Evolutionary conservation across 192 early-diverging fungal genomes (phyloP).

Genomic region (Backusella sp.): DNA sequence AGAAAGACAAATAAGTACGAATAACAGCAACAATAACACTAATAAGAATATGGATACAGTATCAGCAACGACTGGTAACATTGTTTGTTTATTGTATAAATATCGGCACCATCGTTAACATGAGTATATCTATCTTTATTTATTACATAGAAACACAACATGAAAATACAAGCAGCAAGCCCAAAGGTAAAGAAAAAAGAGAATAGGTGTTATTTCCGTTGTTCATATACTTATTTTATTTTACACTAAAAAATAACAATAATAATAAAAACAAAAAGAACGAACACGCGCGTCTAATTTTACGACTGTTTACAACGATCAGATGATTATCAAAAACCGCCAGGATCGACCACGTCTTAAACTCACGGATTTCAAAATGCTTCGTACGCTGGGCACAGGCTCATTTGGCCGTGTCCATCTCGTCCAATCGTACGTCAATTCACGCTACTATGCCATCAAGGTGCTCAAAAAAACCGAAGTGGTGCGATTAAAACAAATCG

Average conservation of each 20-base stretch:
- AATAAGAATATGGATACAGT: neutral
- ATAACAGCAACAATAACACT: neutral
- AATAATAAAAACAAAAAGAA: slow-evolving; percentile 1
- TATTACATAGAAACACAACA: neutral
- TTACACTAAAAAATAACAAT: slow-evolving; percentile 3
- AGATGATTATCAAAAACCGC: slow-evolving; percentile 30
- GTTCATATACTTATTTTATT: neutral
- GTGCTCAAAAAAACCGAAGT: slow-evolving; percentile 95
- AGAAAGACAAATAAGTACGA: slow-evolving; percentile 2
- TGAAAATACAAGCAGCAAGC: neutral
- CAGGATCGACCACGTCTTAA: slow-evolving; percentile 50
- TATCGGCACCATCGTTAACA: neutral
- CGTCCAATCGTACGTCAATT: slow-evolving; percentile 76
- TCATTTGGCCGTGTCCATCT: slow-evolving; percentile 98
- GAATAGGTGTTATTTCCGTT: no score
- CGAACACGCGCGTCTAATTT: neutral
- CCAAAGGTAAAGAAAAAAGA: neutral
- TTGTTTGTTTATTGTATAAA: neutral
- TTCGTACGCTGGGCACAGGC: slow-evolving; percentile 94
- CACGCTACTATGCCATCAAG: slow-evolving; percentile 95
- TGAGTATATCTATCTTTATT: neutral
- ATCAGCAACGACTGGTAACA: neutral
- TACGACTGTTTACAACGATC: slow-evolving; percentile 31
- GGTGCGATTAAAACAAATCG: slow-evolving; percentile 94
- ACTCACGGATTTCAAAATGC: slow-evolving; percentile 82